Base-by-base conservation (phyloP, 495 filamentous ascomycete species). In the Penicillium lagena region DNA sequence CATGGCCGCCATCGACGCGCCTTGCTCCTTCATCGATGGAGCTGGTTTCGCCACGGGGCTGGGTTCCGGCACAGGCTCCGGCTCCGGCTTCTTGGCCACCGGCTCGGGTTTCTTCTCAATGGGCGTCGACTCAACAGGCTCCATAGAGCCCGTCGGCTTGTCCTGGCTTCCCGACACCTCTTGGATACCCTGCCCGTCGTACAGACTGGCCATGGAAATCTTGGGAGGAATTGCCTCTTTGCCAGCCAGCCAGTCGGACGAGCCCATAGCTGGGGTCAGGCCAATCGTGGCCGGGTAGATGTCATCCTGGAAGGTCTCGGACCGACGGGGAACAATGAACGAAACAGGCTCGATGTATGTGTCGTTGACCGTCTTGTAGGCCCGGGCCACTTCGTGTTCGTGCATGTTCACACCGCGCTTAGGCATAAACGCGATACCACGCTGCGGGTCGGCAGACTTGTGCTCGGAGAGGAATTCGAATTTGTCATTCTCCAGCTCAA, bases 301-400 rank as follows among this genome's bases (percentile, higher is more conserved):
- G 57, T 98, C 93, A 39, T 87, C 87, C 69, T 98, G 93, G 79
- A 97, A 98, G 38, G 82, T 87, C 67, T 98, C 93, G n/a, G 93
- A 87, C 33, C 90, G 78, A 27, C 93, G 85, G 39, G 94, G 94
- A 1, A 96, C 93, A 43, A 95, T 91, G 68, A 98, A 98, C 0
- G 94, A 96, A 56, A 98, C 85, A 9, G 93, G 93, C 60, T 98
- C 91, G 55, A 98, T 89, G 63, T 94, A 95, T 9, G 73, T 65
- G 63, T 98, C 94, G 59, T 89, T 91, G 58, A 96, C 86, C 1
- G 90, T 96, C 78, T 97, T 97, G 78, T 85, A 98, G 36, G 86
- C 90, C 46, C 93, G 82, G 73, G 95, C 87, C 29, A 98, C 81
- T 66, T 98, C 93, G 53, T 96, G 97, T 49, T 97, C 93, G 64